phyloP scores from a whole-genome alignment of 2,329 filamentous ascomycete species.

The Dryadomyces quercivorus region DNA sequence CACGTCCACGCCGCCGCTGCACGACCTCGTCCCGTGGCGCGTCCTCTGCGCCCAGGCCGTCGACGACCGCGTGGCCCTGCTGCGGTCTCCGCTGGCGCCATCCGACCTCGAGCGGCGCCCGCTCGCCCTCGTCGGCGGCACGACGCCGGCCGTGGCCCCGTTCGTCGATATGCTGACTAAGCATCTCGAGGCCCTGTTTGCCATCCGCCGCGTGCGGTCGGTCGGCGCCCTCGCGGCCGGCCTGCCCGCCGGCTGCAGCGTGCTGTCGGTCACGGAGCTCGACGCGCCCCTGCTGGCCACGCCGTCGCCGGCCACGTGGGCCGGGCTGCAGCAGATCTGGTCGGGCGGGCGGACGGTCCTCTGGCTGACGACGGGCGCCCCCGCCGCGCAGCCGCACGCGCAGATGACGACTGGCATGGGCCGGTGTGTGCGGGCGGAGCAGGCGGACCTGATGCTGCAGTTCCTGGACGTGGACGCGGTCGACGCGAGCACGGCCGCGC shows the following conservation, averaged over 20 bases:
- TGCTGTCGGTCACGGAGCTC: conserved; percentile 13
- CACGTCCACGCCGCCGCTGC: not conserved
- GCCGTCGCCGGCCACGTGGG: conserved; percentile 6
- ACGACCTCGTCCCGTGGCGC: not conserved
- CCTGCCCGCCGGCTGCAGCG: not conserved
- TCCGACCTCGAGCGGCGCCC: not conserved
- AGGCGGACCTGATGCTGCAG: conserved; percentile 13
- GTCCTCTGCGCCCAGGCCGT: conserved; percentile 15
- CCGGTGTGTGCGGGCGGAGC: conserved; percentile 13
- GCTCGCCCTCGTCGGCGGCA: conserved; percentile 13
- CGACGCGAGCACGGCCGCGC: not conserved
- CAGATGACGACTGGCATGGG: conserved; percentile 14
- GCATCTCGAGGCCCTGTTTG: not conserved
- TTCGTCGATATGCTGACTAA: not conserved
- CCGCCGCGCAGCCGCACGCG: conserved; percentile 10
- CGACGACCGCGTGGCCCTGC: conserved; percentile 14
- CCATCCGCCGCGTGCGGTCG: not conserved
- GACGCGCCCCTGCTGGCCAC: conserved; percentile 15
- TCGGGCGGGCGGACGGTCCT: conserved; percentile 8
- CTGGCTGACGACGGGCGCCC: conserved; percentile 14
- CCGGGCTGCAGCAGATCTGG: not conserved
- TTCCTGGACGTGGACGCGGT: conserved; percentile 12
- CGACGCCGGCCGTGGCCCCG: not conserved
- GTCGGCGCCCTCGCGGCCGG: not conserved
- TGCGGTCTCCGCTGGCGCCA: conserved; percentile 8